Base-by-base conservation (phyloP, 768 basidiomycete genomes). In the Mycena alexandri region DNA sequence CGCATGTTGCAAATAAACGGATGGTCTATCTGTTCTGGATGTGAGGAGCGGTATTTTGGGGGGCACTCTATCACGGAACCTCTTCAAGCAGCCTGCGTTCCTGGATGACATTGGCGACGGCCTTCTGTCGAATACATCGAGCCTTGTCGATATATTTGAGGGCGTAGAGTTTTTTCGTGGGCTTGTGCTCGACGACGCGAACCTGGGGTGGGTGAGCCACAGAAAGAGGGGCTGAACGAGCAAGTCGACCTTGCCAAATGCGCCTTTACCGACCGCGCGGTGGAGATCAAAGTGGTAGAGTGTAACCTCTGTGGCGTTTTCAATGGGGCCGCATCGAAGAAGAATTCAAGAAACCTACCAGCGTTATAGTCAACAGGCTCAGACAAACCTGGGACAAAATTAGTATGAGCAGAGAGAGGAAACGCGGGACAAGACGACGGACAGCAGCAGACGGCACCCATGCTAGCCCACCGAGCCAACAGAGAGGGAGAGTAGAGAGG, bases 101-200 rank as follows among this genome's bases (percentile, higher is more conserved):
- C 79, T 99, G 96, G 62, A 98, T 94, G 73, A 94, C 91, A 77
- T 98, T 96, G 25, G 92, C 93, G 12, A 96, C 87, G 13, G 96
- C 94, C 79, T 92, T 94, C 82, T 95, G 94, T 76, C 90, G 90
- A 67, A 95, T 90, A 79, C 95, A 94, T 75, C 90, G 90, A 51
- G 93, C 86, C 80, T 99, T 99, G 80, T 99, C 96, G 82, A 99
- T 96, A 82, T 99, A 98, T 76, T 99, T 99, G 81, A 98, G 89
- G 22, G 96, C 96, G 76, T 94, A 98, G 2, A 98, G 85, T 72
- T 94, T 89, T 77, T 95, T 96, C 2, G 93, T 89, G 75, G 91
- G 90, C 78, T 97, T 98, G 83, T 98, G 96, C 78, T 98, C 95
- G 68, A 99, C 95, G 51, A 98, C 96, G 75, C 96, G 90, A 77